Base-by-base conservation (phyloP, 2,329 filamentous ascomycete genomes). In the Metarhizium humberi region DNA sequence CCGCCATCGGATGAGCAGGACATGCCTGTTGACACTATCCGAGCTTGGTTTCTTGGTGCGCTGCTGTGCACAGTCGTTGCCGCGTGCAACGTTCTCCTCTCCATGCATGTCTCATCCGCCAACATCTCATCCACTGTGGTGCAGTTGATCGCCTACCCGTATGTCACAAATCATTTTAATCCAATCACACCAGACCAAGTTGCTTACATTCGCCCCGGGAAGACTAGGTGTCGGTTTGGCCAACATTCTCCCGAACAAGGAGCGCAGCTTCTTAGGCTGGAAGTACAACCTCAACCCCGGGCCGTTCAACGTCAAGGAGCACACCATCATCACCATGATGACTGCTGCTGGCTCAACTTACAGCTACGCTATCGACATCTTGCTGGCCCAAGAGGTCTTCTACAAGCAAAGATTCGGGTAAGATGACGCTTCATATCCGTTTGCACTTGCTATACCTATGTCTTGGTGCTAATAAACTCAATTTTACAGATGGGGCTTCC, bases 1-100 rank as follows among this genome's bases (percentile, higher is more conserved):
- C 62, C 60, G 7, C 63, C 71, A n/a, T 78, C 77, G 56, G 71
- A 75, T 55, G 78, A 54, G 29, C n/a, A 81, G 55, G 77, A 79
- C n/a, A 63, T 78, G 7, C 73, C 77, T 14, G 70, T 73, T 52
- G 79, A 78, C 64, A 84, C 81, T 2, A 74, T 84, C 56, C 80
- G 81, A 20, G 78, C 79, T 29, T 84, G 81, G 81, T 61, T 67
- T 4, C 77, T 85, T 54, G 81, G 81, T 36, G 59, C 81, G 52
- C 3, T 84, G 45, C 71, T 83, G 54, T 78, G 79, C 56, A 84
- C 80, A 0, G 64, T 81, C 51, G 78, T 79, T 34, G 79, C 79
- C 0, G 77, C 71, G 1, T 67, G 80, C 62, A 82, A 83, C 65
- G 75, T 79, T 63, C 66, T 81, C 5, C 78, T 82, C 34, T 65